Conservation (phyloP, 1,139 yeast genomes). For the Suhomyces guaymorum region DNA sequence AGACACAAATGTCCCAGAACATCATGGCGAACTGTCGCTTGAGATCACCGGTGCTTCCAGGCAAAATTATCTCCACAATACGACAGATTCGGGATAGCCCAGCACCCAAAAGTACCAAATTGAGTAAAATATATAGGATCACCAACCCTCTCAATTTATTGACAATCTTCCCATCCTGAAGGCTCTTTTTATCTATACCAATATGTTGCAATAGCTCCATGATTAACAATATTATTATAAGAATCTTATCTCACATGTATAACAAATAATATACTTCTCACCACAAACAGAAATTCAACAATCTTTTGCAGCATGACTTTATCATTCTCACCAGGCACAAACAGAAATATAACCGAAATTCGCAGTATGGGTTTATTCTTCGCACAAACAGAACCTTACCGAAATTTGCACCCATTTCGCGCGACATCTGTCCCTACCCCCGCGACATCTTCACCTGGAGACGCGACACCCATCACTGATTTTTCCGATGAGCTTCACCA, state of each 20-base stretch:
- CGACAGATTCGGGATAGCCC: background rate
- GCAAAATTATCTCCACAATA: conserved; percentile 20
- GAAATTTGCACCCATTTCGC: conserved; percentile 8
- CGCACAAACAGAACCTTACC: no score
- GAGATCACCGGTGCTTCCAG: conserved; percentile 28
- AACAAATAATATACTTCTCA: no score
- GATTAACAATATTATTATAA: background rate
- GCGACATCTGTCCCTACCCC: background rate
- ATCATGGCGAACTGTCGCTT: conserved; percentile 23
- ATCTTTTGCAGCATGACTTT: no score
- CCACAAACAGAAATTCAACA: no score
- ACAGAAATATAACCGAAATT: no score
- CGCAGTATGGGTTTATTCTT: no score
- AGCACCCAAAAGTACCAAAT: background rate
- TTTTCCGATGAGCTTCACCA: conserved; percentile 9
- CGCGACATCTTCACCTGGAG: no score
- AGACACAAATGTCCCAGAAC: conserved; percentile 41
- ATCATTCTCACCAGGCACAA: no score
- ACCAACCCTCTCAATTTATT: conserved; percentile 1
- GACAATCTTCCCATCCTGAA: no score
- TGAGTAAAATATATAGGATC: background rate
- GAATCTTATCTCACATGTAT: no score
- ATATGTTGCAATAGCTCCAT: conserved; percentile 28
- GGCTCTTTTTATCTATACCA: conserved; percentile 17
- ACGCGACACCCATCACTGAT: conserved; percentile 1